These are phyloP conservation scores for Sporobolomyces pararoseus DNA, from an alignment of 768 basidiomycete species.

Conservation along the genomic window DNA sequence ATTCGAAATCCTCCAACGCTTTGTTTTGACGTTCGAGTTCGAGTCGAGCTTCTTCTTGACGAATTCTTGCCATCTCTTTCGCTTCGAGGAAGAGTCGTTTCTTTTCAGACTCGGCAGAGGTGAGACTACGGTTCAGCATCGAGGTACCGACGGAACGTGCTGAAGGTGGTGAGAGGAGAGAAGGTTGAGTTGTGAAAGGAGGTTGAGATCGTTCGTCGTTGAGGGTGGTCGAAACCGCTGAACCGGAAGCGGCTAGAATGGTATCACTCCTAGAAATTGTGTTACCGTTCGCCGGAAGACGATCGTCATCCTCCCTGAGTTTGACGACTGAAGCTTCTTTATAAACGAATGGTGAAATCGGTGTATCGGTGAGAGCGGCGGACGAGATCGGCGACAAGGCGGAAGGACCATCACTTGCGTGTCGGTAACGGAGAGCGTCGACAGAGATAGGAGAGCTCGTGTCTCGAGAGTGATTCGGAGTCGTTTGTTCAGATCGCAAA, in stretches of 20 bases:
- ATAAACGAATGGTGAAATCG: constrained; percentile 1
- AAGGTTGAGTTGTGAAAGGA: background rate
- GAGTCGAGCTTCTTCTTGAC: constrained; percentile 34
- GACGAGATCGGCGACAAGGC: background rate
- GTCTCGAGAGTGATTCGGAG: background rate
- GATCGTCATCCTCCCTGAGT: background rate
- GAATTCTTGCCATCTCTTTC: constrained; percentile 13
- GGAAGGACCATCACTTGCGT: background rate
- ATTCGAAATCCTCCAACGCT: constrained; percentile 26
- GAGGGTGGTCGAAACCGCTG: constrained; percentile 1
- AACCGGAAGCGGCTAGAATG: constrained; percentile 19
- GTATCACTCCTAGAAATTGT: constrained; percentile 15
- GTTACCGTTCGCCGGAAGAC: background rate
- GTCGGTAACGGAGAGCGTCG: background rate
- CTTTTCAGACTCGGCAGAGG: constrained; percentile 34
- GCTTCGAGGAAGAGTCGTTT: constrained; percentile 33
- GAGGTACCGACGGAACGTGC: too few relatives aligned
- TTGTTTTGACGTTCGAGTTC: constrained; percentile 26
- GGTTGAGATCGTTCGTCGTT: background rate
- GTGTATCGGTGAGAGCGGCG: background rate
- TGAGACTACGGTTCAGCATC: constrained; percentile 29
- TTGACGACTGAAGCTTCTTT: constrained; percentile 16
- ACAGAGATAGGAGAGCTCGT: background rate
- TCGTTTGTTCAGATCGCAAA: background rate
- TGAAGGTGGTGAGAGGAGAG: too few relatives aligned